Base-by-base conservation (phyloP, 345 rosid species). In the Gossypium anomalum region DNA sequence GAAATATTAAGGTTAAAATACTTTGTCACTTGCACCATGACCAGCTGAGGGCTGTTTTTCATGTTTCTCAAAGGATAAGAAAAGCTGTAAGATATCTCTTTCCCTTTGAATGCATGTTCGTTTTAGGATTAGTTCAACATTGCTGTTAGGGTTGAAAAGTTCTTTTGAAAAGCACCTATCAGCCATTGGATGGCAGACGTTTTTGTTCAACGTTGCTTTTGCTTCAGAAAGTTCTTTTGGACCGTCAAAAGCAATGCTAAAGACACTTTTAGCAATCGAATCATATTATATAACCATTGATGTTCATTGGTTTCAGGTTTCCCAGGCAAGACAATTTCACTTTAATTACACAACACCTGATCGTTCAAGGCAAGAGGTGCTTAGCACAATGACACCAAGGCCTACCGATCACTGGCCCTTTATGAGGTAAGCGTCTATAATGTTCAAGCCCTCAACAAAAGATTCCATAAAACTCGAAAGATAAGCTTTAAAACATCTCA, bases 11-110 rank as follows among this genome's bases (percentile, higher is more conserved):
- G 97, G 94, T 94, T 66, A 92, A 89, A 79, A 85, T 92, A 70
- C 89, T 94, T 8, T 92, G 98, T 74, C 93, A 90, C 87, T 79
- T 94, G 77, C 98, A 94, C 69, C 97, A 94, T 86, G 98, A 94
- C 82, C 93, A 94, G 80, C 85, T 94, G 76, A 87, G 82, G 84
- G 90, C 97, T 3, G 93, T 86, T 72, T 94, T 94, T 78, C 98
- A 94, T 82, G 97, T 92, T 63, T 92, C 95, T 47, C 88, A 78
- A 67, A 87, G 91, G 78, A 82, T 92, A 78, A 87, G 97, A 78
- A 87, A 71, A 71, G 97, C 97, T 73, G 98, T 94, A 85, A 78
- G 97, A 78, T 69, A 12, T 65, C 71, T 61, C 56, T 70, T n/a
- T 12, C 19, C 27, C 45, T 7, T 3, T 7, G 1, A 13, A 3